phyloP scores from a whole-genome alignment of 2,329 filamentous ascomycete genomes.

The Fusarium circinatum region DNA sequence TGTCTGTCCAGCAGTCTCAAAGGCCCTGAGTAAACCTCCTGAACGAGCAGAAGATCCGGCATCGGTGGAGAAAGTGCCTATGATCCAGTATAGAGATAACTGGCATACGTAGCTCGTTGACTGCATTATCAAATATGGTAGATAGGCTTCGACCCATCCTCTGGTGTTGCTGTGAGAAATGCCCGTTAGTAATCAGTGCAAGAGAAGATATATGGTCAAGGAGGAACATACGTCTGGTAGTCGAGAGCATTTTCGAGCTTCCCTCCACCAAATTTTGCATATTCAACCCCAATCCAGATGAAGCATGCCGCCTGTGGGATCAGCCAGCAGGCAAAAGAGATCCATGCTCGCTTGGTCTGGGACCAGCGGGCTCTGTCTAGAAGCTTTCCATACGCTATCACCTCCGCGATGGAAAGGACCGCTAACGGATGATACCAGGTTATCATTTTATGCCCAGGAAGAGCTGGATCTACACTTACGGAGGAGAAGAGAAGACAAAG shows the following conservation, averaged over 20 bases:
- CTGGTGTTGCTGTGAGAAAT: not conserved
- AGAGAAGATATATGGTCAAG: too few species aligned
- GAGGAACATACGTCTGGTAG: not conserved
- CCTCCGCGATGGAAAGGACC: not conserved
- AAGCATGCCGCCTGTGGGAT: not conserved
- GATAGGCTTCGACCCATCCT: not conserved
- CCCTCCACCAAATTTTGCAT: not conserved
- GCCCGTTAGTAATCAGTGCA: fast-evolving
- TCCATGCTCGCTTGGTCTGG: slow-evolving; percentile 1
- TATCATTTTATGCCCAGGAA: not conserved
- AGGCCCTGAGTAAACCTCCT: not conserved
- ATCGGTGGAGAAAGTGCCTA: not conserved
- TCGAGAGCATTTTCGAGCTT: not conserved
- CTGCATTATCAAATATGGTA: not conserved
- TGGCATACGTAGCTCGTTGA: not conserved
- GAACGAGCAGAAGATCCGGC: not conserved
- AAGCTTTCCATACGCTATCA: not conserved
- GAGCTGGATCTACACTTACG: not conserved
- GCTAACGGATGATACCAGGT: fast-evolving
- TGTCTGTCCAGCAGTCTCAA: slow-evolving; percentile 1
- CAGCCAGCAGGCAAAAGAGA: not conserved
- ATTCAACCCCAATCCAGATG: not conserved
- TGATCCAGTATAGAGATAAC: not conserved
- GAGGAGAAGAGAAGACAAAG: not conserved
- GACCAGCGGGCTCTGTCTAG: not conserved